phyloP scores from a whole-genome alignment of 306 rosid species.

The Calophaca sinica region DNA sequence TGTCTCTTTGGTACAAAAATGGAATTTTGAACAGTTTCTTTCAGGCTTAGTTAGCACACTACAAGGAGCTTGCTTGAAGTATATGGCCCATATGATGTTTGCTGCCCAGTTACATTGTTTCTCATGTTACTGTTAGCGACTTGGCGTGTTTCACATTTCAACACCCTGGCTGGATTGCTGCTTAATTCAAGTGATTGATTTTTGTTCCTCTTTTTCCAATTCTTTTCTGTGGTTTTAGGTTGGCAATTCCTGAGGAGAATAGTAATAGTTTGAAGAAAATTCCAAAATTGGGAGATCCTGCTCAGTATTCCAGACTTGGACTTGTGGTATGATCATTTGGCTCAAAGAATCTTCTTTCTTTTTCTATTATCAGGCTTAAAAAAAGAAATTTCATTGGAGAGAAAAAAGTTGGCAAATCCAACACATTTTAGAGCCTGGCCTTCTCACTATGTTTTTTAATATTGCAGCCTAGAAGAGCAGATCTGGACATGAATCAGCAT shows the following conservation, averaged over 20 bases:
- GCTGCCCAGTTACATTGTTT: conserved; percentile 2
- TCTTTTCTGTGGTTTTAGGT: conserved; percentile 53
- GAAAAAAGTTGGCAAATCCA: conserved; percentile 13
- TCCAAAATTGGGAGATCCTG: conserved; percentile 84
- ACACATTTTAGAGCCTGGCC: conserved; percentile 24
- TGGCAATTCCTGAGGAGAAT: conserved; percentile 82
- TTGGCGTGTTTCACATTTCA: conserved; percentile 27
- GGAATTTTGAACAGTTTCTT: conserved; percentile 4
- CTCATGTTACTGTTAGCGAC: conserved; percentile 14
- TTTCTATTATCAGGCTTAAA: conserved; percentile 23
- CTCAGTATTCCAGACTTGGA: conserved; percentile 64
- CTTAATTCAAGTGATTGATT: conserved; percentile 18
- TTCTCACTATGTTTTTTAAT: conserved; percentile 51
- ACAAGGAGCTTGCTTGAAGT: conserved; percentile 17
- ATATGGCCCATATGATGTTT: conserved; percentile 1
- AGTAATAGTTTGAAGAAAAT: conserved; percentile 76
- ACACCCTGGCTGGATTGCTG: neutral
- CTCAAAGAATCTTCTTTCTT: conserved; percentile 34
- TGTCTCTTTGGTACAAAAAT: neutral
- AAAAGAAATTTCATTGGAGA: neutral
- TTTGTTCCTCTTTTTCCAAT: conserved; percentile 8
- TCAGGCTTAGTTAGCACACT: conserved; percentile 13
- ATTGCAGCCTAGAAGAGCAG: conserved; percentile 92
- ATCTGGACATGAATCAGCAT: conserved; percentile 95
- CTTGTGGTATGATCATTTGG: conserved; percentile 71